Evolutionary conservation across 1,284 basidiomycete genomes (phyloP).

Genomic region (Moniliella sp.): DNA sequence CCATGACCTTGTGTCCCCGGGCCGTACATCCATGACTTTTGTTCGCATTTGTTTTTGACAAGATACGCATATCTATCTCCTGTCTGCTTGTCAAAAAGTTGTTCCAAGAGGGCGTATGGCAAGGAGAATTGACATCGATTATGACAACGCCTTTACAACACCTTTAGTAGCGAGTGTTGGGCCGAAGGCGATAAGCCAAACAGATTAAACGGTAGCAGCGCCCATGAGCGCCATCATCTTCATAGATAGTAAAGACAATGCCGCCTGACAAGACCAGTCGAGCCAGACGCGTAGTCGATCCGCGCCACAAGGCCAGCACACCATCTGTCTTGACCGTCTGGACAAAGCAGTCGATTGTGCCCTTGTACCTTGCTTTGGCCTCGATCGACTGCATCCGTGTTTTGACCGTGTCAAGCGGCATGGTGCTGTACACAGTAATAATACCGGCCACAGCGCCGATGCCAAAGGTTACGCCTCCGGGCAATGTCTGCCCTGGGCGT

Average conservation of each 20-base stretch:
- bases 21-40: no score
- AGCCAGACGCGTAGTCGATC: slow-evolving; percentile 45
- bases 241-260: slow-evolving; percentile 82
- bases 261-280: slow-evolving; percentile 58
- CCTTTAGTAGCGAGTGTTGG: no score
- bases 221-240: background rate
- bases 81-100: no score
- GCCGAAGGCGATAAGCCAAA: no score
- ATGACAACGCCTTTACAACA: no score
- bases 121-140: no score
- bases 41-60: no score
- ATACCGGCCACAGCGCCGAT: slow-evolving; percentile 77
- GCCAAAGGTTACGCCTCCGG: slow-evolving; percentile 69
- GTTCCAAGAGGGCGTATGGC: no score
- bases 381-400: slow-evolving; percentile 90
- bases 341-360: slow-evolving; percentile 71
- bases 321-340: slow-evolving; percentile 45
- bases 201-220: background rate
- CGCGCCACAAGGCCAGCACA: slow-evolving; percentile 71
- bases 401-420: slow-evolving; percentile 51
- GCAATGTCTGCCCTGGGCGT: slow-evolving; percentile 61
- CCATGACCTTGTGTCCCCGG: no score
- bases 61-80: no score
- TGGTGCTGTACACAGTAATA: slow-evolving; percentile 62
- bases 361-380: slow-evolving; percentile 61